Evolutionary conservation across 345 rosid species (phyloP).

Genomic region (Eucalyptus regnans): DNA sequence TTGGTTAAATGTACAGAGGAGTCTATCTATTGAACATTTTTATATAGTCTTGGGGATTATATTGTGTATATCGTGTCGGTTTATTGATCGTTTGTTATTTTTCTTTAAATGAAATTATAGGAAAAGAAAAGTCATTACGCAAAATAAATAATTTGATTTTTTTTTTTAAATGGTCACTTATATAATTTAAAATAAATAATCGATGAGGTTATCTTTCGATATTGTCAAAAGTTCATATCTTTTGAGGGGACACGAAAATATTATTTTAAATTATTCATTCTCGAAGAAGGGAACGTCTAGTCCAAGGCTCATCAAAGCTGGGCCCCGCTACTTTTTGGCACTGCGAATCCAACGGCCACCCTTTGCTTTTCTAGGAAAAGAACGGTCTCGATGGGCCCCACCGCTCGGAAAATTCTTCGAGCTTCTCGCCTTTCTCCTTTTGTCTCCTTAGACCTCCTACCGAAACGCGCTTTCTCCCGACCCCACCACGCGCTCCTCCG

Average conservation of each 20-base stretch:
- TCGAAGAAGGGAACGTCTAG: background rate
- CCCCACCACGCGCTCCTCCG: background rate
- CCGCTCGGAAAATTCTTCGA: background rate
- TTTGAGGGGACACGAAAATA: too few relatives aligned
- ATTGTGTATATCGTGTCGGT: accelerated
- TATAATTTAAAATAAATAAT: too few relatives aligned
- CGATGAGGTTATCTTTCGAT: too few relatives aligned
- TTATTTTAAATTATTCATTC: too few relatives aligned
- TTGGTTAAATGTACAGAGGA: too few relatives aligned
- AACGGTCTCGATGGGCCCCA: background rate
- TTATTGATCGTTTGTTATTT: too few relatives aligned
- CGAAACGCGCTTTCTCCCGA: background rate
- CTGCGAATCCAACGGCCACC: background rate
- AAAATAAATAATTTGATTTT: too few relatives aligned
- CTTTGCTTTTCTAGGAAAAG: background rate
- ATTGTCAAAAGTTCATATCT: too few relatives aligned
- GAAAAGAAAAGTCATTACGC: too few relatives aligned
- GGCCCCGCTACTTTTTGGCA: background rate
- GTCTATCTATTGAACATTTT: too few relatives aligned
- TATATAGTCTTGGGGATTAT: accelerated
- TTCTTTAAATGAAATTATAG: too few relatives aligned
- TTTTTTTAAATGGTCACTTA: too few relatives aligned
- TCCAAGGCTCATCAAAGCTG: background rate
- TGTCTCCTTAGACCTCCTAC: background rate
- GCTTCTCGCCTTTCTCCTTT: background rate